Evolutionary conservation across 2,329 filamentous ascomycete species (phyloP).

Genomic region (Aphanocladium album): DNA sequence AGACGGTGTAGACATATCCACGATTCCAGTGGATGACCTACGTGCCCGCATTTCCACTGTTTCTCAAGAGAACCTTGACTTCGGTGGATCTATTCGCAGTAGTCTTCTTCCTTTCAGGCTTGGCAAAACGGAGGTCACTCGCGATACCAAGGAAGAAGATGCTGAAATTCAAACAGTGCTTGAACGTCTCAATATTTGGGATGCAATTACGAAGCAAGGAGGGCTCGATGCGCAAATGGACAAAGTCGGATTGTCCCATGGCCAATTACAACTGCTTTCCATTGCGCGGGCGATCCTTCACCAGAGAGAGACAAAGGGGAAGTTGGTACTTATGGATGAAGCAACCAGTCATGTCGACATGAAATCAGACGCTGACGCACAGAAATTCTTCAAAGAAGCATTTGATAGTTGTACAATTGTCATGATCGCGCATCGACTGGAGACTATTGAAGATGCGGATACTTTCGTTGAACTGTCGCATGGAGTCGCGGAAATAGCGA

Average conservation of each 20-base stretch:
- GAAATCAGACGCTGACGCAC: neutral
- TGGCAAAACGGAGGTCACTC: slow-evolving; percentile 7
- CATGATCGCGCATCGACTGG: slow-evolving; percentile 7
- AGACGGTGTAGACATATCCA: slow-evolving; percentile 34
- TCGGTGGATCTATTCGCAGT: slow-evolving; percentile 20
- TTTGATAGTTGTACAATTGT: slow-evolving; percentile 1
- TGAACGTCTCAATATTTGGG: slow-evolving; percentile 16
- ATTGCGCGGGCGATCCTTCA: slow-evolving; percentile 52
- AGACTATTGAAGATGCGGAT: slow-evolving; percentile 5
- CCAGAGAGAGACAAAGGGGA: slow-evolving; percentile 6
- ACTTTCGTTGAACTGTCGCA: slow-evolving; percentile 3
- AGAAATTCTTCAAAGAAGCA: neutral
- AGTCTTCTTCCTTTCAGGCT: slow-evolving; percentile 24
- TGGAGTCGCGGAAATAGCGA: neutral
- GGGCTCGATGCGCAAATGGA: slow-evolving; percentile 31
- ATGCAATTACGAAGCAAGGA: slow-evolving; percentile 19
- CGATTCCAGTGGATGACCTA: slow-evolving; percentile 33
- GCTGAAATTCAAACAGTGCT: neutral
- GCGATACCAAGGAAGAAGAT: neutral
- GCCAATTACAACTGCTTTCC: slow-evolving; percentile 57
- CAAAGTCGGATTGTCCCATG: slow-evolving; percentile 42
- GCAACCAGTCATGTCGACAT: slow-evolving; percentile 5
- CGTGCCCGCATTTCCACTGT: slow-evolving; percentile 42
- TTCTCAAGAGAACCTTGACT: slow-evolving; percentile 41
- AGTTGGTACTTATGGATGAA: slow-evolving; percentile 10